Evolutionary conservation across 371 early-diverging fungal species (phyloP).

Genomic region (Mitosporidium daphniae): DNA sequence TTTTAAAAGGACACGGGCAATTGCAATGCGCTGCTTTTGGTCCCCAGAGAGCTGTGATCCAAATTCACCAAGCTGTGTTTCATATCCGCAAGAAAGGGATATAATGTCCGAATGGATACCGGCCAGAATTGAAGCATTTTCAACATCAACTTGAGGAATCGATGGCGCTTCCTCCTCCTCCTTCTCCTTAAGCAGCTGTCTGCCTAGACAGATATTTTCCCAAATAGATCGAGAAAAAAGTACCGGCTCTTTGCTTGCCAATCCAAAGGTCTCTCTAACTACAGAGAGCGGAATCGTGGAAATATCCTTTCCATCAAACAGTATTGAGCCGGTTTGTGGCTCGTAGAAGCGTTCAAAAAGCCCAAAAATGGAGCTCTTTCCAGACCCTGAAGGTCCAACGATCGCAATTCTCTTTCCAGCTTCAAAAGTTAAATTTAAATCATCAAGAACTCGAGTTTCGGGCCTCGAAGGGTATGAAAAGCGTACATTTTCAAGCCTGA

Average conservation of each 20-base stretch:
- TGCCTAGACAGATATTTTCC: slow-evolving; percentile 1
- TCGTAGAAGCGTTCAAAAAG: slow-evolving; percentile 56
- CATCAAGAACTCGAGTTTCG: slow-evolving; percentile 6
- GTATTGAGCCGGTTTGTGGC: slow-evolving; percentile 15
- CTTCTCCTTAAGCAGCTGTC: slow-evolving; percentile 21
- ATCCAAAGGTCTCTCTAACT: slow-evolving; percentile 25
- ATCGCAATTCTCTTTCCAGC: slow-evolving; percentile 13
- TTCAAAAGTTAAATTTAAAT: slow-evolving; percentile 8
- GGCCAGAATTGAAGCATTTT: slow-evolving; percentile 37
- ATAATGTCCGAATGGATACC: slow-evolving; percentile 22
- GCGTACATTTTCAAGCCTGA: slow-evolving; percentile 8
- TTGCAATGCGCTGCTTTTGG: slow-evolving; percentile 12
- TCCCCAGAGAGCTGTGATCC: slow-evolving; percentile 11
- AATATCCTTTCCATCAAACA: slow-evolving; percentile 22
- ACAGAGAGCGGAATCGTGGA: slow-evolving; percentile 34
- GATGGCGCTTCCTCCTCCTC: no score
- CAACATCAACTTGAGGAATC: no score
- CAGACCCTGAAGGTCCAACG: slow-evolving; percentile 15
- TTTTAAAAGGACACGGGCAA: slow-evolving; percentile 3
- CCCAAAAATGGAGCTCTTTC: slow-evolving; percentile 14
- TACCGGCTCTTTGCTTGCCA: slow-evolving; percentile 15
- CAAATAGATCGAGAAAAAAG: slow-evolving; percentile 12
- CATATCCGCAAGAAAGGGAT: slow-evolving; percentile 32
- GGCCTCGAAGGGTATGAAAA: slow-evolving; percentile 10
- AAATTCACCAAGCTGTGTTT: slow-evolving; percentile 10